These are phyloP conservation scores for Aspergillus indologenus DNA, from an alignment of 495 filamentous ascomycete genomes.

Conservation along the genomic window DNA sequence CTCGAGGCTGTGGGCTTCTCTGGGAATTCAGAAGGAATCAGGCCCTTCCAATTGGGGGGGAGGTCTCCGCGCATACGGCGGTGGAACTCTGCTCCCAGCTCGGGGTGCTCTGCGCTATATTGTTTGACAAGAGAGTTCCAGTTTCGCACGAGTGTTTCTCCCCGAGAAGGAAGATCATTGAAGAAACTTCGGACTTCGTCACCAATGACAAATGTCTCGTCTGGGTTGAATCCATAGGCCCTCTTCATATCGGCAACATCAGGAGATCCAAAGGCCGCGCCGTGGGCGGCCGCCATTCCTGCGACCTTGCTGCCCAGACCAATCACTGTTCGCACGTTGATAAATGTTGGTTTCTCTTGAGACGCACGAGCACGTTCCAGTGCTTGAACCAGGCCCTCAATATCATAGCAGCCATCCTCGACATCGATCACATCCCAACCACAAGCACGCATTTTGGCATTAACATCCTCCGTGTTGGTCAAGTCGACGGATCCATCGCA, in stretches of 20 bases:
- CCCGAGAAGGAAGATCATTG: constrained; percentile 35
- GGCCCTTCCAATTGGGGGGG: constrained; percentile 39
- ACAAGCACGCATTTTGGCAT: constrained; percentile 55
- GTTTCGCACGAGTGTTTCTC: constrained; percentile 36
- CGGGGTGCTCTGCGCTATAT: constrained; percentile 44
- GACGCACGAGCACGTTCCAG: constrained; percentile 41
- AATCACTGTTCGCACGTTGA: constrained; percentile 58
- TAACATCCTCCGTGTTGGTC: constrained; percentile 56
- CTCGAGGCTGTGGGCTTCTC: constrained; percentile 47
- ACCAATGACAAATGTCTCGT: constrained; percentile 45
- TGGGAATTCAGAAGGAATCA: constrained; percentile 45
- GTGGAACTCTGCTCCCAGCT: constrained; percentile 47
- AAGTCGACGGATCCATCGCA: constrained; percentile 58
- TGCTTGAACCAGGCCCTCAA: constrained; percentile 49
- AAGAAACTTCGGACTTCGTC: constrained; percentile 51
- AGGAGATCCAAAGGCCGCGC: constrained; percentile 46
- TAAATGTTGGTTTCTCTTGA: constrained; percentile 53
- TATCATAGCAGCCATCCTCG: constrained; percentile 50
- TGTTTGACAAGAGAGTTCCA: constrained; percentile 44
- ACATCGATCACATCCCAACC: constrained; percentile 59
- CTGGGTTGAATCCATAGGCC: constrained; percentile 42
- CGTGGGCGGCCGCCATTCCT: constrained; percentile 50
- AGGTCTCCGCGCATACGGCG: constrained; percentile 45
- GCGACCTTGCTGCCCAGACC: constrained; percentile 50
- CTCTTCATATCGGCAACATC: constrained; percentile 49